phyloP scores from a whole-genome alignment of 371 early-diverging fungal species.

The Syncephalastrum sp. region DNA sequence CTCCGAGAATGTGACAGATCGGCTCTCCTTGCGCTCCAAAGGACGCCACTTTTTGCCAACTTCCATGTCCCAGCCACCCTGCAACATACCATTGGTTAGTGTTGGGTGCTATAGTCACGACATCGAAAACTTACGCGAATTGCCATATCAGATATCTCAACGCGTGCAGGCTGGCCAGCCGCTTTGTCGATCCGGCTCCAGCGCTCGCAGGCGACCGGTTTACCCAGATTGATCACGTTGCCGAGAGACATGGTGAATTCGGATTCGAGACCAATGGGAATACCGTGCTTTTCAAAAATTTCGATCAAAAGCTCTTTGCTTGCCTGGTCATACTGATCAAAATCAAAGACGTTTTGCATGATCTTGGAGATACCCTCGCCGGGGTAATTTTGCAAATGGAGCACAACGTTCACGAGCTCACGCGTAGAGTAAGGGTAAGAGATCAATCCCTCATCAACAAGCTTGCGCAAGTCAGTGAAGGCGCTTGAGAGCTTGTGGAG shows the following conservation, averaged over 20 bases:
- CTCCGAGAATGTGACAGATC: slow-evolving; percentile 67
- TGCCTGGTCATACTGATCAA: slow-evolving; percentile 73
- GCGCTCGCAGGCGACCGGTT: slow-evolving; percentile 56
- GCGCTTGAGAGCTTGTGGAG: slow-evolving; percentile 67
- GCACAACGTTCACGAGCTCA: slow-evolving; percentile 80
- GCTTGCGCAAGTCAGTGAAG: slow-evolving; percentile 72
- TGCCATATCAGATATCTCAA: slow-evolving; percentile 33
- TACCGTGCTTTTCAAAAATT: slow-evolving; percentile 76
- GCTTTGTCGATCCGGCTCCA: slow-evolving; percentile 52
- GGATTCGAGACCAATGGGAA: slow-evolving; percentile 74
- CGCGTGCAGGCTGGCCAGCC: slow-evolving; percentile 11
- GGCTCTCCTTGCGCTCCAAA: slow-evolving; percentile 71
- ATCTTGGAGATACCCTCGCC: slow-evolving; percentile 73
- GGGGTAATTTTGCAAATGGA: slow-evolving; percentile 74
- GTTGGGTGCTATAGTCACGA: neutral
- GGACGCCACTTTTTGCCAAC: slow-evolving; percentile 53
- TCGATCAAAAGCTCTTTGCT: slow-evolving; percentile 69
- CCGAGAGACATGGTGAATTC: slow-evolving; percentile 70
- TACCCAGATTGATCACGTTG: slow-evolving; percentile 48
- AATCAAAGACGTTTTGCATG: slow-evolving; percentile 83
- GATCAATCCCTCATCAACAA: slow-evolving; percentile 78
- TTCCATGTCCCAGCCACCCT: slow-evolving; percentile 64
- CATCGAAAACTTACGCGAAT: slow-evolving; percentile 31
- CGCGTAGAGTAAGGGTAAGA: slow-evolving; percentile 88
- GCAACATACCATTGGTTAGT: neutral